phyloP scores from a whole-genome alignment of 257 asterid genomes.

The Verbena officinalis region DNA sequence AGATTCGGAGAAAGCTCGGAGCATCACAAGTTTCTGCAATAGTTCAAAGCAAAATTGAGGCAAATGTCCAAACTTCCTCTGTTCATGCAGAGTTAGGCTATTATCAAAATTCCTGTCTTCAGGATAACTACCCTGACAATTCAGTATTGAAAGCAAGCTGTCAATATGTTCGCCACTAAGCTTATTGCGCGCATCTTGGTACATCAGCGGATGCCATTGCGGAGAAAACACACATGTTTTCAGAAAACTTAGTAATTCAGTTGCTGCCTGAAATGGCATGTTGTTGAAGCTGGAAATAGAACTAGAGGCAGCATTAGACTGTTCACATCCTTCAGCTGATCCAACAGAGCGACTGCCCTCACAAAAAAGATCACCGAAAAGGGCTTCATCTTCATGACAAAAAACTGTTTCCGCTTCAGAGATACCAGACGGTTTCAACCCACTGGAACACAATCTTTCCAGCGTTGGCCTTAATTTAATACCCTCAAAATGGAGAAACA shows the following conservation, averaged over 20 bases:
- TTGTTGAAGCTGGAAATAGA: slow-evolving; percentile 59
- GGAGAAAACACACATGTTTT: slow-evolving; percentile 66
- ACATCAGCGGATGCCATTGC: slow-evolving; percentile 63
- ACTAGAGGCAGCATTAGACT: slow-evolving; percentile 52
- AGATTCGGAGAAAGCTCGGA: slow-evolving; percentile 55
- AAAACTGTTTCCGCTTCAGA: slow-evolving; percentile 74
- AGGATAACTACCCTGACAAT: slow-evolving; percentile 48
- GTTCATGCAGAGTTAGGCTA: slow-evolving; percentile 48
- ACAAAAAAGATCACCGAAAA: slow-evolving; percentile 97
- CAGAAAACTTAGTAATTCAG: slow-evolving; percentile 69
- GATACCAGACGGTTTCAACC: slow-evolving; percentile 60
- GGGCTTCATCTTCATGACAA: slow-evolving; percentile 94
- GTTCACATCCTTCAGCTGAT: slow-evolving; percentile 82
- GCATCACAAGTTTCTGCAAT: slow-evolving; percentile 65
- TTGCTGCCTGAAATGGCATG: slow-evolving; percentile 81
- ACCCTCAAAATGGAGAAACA: slow-evolving; percentile 85
- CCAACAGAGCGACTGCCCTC: slow-evolving; percentile 93
- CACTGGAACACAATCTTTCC: slow-evolving; percentile 71
- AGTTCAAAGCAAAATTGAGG: slow-evolving; percentile 75
- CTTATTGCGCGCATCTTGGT: slow-evolving; percentile 64
- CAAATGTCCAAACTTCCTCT: slow-evolving; percentile 58
- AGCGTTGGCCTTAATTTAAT: slow-evolving; percentile 68
- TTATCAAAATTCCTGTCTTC: slow-evolving; percentile 60
- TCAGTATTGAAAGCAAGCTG: slow-evolving; percentile 64
- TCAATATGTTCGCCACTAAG: slow-evolving; percentile 62